Percentiles rank a stretch among this genome's conserved stretches.
These are phyloP conservation scores for Plantago coronopus DNA, from an alignment of 305 asterid species.

Conservation along the genomic window DNA sequence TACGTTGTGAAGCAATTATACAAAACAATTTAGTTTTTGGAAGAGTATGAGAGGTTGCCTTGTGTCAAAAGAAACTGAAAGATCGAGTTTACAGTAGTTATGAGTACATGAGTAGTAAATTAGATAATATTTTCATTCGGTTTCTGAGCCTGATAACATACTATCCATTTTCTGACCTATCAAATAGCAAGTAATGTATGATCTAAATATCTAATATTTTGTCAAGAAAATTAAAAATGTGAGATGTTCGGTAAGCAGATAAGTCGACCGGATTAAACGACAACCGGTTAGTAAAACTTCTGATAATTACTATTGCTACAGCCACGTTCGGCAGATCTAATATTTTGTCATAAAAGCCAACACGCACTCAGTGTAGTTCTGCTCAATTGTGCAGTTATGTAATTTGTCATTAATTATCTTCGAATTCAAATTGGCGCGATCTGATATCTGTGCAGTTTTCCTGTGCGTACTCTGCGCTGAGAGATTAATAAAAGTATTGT, in stretches of 20 bases:
- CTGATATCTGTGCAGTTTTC: slow-evolving; percentile 1
- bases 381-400: not conserved
- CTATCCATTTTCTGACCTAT: not conserved
- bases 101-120: not conserved
- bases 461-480: slow-evolving; percentile 18
- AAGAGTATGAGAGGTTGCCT: not conserved
- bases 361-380: not conserved
- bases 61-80: not conserved
- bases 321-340: not conserved
- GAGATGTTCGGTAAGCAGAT: slow-evolving; percentile 16
- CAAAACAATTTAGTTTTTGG: too few relatives aligned
- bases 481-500: slow-evolving; percentile 17
- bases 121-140: too few relatives aligned
- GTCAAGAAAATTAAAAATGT: slow-evolving; percentile 9
- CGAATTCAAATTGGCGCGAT: not conserved
- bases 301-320: not conserved
- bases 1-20: too few relatives aligned
- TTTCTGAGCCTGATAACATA: not conserved
- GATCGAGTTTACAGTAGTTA: not conserved
- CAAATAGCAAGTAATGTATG: not conserved
- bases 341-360: not conserved
- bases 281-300: slow-evolving; percentile 16
- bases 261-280: not conserved
- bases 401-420: not conserved
- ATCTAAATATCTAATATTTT: too few relatives aligned